Evolutionary conservation across 2,329 filamentous ascomycete species (phyloP).

Genomic region (Cercospora sp.): DNA sequence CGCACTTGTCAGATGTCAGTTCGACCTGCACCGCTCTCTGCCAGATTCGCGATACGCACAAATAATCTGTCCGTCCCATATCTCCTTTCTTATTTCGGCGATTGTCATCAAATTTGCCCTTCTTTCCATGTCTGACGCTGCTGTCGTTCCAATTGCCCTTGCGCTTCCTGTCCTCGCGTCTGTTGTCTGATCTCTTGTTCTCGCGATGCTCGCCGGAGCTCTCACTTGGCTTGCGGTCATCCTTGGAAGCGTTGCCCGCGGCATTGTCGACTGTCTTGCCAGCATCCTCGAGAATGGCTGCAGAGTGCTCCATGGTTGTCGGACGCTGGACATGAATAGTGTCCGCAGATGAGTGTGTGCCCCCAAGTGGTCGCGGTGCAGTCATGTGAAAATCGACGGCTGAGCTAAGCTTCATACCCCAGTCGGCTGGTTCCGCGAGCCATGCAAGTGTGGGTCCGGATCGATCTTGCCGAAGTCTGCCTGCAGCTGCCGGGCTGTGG

Average conservation of each 20-base stretch:
- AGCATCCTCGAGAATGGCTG: conserved; percentile 38
- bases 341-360: not conserved
- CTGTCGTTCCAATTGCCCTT: conserved; percentile 34
- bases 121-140: conserved; percentile 30
- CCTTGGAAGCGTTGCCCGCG: conserved; percentile 22
- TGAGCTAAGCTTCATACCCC: not conserved
- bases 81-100: conserved; percentile 60
- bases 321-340: conserved; percentile 1
- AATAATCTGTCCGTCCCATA: conserved; percentile 66
- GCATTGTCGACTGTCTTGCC: conserved; percentile 27
- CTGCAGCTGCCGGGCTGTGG: not conserved
- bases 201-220: conserved; percentile 10
- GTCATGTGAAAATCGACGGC: conserved; percentile 13
- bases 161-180: conserved; percentile 31
- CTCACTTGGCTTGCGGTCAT: conserved; percentile 12
- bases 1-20: conserved; percentile 46
- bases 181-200: conserved; percentile 21
- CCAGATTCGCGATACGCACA: conserved; percentile 49
- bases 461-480: not conserved
- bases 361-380: not conserved
- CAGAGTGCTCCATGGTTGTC: conserved; percentile 37
- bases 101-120: conserved; percentile 34
- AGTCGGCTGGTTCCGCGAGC: not conserved
- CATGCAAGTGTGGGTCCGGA: not conserved
- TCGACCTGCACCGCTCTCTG: conserved; percentile 27